phyloP scores from a whole-genome alignment of 2,329 filamentous ascomycete species.

The Domatiomyces globalis region DNA sequence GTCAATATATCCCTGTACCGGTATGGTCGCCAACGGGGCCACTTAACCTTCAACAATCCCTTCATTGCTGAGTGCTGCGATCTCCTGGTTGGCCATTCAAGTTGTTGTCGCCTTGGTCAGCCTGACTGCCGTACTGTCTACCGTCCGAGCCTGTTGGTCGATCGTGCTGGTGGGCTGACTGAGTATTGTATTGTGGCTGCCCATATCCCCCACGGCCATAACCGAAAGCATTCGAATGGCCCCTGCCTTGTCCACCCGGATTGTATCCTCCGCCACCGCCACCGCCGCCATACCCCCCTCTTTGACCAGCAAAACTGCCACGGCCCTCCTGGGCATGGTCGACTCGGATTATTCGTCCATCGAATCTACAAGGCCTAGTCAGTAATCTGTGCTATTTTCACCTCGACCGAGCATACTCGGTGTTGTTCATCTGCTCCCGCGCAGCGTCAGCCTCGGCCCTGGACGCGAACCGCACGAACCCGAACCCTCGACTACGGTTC shows the following conservation, averaged over 20 bases:
- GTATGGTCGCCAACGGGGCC: background rate
- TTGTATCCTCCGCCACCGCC: slow-evolving; percentile 21
- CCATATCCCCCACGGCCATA: slow-evolving; percentile 19
- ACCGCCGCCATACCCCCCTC: slow-evolving; percentile 23
- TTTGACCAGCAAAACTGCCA: slow-evolving; percentile 33
- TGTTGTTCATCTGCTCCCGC: slow-evolving; percentile 32
- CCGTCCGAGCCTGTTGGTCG: slow-evolving; percentile 16
- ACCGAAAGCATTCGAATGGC: slow-evolving; percentile 6
- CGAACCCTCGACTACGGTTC: slow-evolving; percentile 90
- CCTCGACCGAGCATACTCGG: slow-evolving; percentile 49
- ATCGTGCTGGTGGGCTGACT: background rate
- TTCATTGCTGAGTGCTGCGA: background rate
- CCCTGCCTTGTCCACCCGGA: background rate
- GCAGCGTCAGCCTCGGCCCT: slow-evolving; percentile 31
- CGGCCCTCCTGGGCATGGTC: slow-evolving; percentile 83
- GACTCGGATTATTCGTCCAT: slow-evolving; percentile 85
- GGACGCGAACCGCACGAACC: slow-evolving; percentile 73
- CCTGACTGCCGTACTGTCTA: slow-evolving; percentile 2
- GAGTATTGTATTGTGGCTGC: slow-evolving; percentile 11
- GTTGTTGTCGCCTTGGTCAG: slow-evolving; percentile 7
- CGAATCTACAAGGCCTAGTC: slow-evolving; percentile 49
- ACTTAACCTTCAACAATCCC: background rate
- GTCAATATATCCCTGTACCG: background rate
- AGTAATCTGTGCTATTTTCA: slow-evolving; percentile 10
- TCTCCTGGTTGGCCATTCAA: slow-evolving; percentile 9